Evolutionary conservation across 768 basidiomycete genomes (phyloP), one percentile per base, ranked within the genome.

Genomic region (Tricholoma sp.): DNA sequence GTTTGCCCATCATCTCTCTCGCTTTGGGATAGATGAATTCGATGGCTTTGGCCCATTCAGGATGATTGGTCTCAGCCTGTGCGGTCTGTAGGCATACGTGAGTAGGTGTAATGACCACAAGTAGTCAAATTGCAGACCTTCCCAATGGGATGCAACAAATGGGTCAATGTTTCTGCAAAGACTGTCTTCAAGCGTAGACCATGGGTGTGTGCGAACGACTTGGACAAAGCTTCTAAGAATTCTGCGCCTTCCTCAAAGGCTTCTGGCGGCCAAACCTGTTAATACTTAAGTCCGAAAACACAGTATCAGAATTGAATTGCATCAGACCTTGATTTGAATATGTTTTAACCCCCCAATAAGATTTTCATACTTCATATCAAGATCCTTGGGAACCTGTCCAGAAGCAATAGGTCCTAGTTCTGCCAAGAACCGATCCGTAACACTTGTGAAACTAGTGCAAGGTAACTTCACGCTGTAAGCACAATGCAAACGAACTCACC

Each of bases 11-110:
- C 86, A 94, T 88, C 54, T 91, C 89, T 58, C 81, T 80, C 2
- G 89, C 89, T 65, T 88, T 91, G 2, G 89, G 88, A 66, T 85
- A 86, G 33, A 95, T 91, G 11, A 80, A 74, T 67, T 94, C 88
- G 31, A 94, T 89, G 0, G 94, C 94, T 67, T 91, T 93, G 5
- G 88, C 91, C 94, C 94, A 98, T 61, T 89, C 80, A 0, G 94
- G 94, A 68, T 95, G 89, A 63, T 97, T 97, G 50, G 95, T 94
- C 72, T 98, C 94, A 6, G 92, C 94, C 72, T 94, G 93, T 0
- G 92, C 95, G 37, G 89, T 95, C 90, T 94, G 53, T 20, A 36
- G 37, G 54, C 28, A 18, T 18, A 18, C 12, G 52, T 34, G 48
- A 64, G 54, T 28, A 15, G 32, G 11, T 41, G 48, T 18, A n/a